Base-by-base conservation (phyloP, 495 filamentous ascomycete species). In the Pyronema domesticum region DNA sequence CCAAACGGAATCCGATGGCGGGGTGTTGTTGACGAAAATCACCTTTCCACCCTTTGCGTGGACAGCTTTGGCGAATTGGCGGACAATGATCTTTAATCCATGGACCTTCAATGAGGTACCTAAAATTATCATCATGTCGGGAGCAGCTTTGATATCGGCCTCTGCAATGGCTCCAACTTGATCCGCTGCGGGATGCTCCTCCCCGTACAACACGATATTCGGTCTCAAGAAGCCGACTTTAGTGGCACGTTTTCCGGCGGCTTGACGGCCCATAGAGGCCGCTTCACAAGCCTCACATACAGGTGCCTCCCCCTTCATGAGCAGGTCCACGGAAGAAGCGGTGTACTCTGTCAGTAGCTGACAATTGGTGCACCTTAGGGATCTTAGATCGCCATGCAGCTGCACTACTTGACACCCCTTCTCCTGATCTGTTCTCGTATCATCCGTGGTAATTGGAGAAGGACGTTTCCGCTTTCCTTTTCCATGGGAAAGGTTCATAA, bases 71-170 rank as follows among this genome's bases (percentile, higher is more conserved):
- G 80, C 77, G 54, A 85, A 83, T 51, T 82, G 79, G 59, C 71
- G 76, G 4, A 83, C 75, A 63, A 85, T 72, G 0, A 76, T 70
- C 60, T 82, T 82, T 5, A 85, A 68, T 0, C 81, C 81, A 55
- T 83, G 81, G 10, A 85, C 80, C 37, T 73, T 74, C 50, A 85
- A 70, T 39, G 79, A 82, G 3, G 81, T 85, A 7, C 81, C 81
- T 19, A 85, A 65, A 43, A 85, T 77, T 6, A 85, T 66, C 49
- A 85, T 67, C 47, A 81, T 69, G 60, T 85, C 81, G 0, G 80
- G 81, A 0, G 70, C 69, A 0, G 76, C 67, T 13, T 71, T 71
- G 5, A 81, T 70, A 58, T 85, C 81, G 37, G 80, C 73, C n/a
- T 78, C 74, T 4, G 79, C 72, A 8, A 84, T 71, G 3, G 71